Percentiles rank a stretch among this genome's conserved stretches.
phyloP scores from a whole-genome alignment of 164 flowering plant species.

The Sedum album region DNA sequence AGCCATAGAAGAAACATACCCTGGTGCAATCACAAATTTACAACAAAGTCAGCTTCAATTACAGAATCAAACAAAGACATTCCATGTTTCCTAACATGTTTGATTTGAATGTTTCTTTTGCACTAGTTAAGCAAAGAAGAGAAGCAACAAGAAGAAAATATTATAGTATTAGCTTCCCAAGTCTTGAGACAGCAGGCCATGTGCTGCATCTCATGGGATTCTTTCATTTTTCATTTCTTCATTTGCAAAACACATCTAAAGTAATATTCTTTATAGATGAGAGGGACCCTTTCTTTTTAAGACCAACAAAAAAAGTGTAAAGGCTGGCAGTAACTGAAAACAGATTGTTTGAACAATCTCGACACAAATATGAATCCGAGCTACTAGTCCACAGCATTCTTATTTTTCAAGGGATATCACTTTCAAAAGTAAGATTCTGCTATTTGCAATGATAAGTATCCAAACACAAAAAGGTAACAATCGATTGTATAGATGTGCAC shows the following conservation, averaged over 20 bases:
- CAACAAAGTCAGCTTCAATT: background rate
- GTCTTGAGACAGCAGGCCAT: background rate
- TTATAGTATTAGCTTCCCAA: background rate
- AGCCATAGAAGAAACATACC: constrained; percentile 57
- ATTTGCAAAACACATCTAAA: background rate
- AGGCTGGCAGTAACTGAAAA: constrained; percentile 1
- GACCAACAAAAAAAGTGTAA: background rate
- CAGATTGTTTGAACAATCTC: background rate
- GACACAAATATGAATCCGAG: background rate
- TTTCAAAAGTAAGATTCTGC: too few species aligned
- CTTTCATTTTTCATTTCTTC: background rate
- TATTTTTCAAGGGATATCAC: too few species aligned
- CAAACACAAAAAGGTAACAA: background rate
- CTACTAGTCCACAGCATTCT: background rate
- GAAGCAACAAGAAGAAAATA: background rate
- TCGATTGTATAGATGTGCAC: background rate
- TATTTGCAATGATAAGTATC: background rate
- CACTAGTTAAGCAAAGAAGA: background rate
- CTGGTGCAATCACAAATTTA: constrained; percentile 18
- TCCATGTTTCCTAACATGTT: background rate
- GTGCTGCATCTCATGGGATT: constrained; percentile 3
- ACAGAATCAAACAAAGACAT: background rate
- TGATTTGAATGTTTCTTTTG: background rate
- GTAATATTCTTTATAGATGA: background rate
- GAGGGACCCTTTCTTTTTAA: background rate